Base-by-base conservation (phyloP, 805 yeast species). In the Metschnikowia koreensis region DNA sequence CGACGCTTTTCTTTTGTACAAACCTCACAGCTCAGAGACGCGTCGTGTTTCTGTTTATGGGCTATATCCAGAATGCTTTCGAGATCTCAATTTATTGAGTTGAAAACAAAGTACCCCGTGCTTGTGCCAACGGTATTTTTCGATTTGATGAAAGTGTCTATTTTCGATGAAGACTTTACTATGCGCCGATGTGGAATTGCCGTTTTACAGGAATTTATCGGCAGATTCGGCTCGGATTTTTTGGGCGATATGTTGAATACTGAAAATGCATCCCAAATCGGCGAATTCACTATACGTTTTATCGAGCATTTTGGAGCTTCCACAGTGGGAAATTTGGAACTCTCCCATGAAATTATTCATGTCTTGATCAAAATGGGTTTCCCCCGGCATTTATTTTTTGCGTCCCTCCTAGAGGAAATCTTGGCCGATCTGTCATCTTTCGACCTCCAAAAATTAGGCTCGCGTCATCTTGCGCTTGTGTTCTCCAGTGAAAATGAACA, bases 11-110 rank as follows among this genome's bases (percentile, higher is more conserved):
- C 83, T 0, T 70, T 73, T 22, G 70, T 82, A 0, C 64, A 80
- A 7, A 96, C 96, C 0, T 68, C 80, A 1, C 89, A 85, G 58
- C 77, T 93, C 1, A 76, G 96, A 51, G 98, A 92, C 66, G 83
- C 97, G 0, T 82, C 93, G 0, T 87, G 96, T 66, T 92, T 87
- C 61, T 81, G 88, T 0, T 68, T 82, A n/a, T 92, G 98, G 98
- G 80, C 96, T 0, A 48, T 87, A 15, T 75, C 81, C 36, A 76
- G 86, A 56, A 68, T 69, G 62, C 60, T 69, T 51, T 40, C 48
- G 41, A 52, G 55, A 0, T 37, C 46, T 0, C 61, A 60, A 8
- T 53, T 73, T 4, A 42, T 54, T 1, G 58, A 0, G 34, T 59
- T 0, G 45, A 60, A 28, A 16, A 56, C 1, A 47, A 47, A 1